Evolutionary conservation across 2,329 filamentous ascomycete genomes (phyloP).

Genomic region (Aureobasidium vineae): DNA sequence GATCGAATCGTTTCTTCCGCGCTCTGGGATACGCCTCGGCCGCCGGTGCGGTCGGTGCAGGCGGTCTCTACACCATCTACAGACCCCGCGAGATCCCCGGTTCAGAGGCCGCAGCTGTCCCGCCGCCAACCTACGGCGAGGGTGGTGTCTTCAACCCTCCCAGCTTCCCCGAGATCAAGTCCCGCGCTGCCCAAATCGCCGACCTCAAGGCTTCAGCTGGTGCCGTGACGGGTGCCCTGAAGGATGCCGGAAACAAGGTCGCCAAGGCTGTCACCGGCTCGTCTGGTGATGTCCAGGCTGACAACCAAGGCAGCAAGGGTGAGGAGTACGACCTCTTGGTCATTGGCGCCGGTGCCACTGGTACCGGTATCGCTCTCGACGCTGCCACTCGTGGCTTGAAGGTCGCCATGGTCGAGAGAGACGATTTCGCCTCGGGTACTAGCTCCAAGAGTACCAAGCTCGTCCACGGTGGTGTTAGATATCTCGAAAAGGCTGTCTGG

Average conservation of each 20-base stretch:
- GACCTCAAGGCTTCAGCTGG: constrained; percentile 56
- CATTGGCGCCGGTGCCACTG: constrained; percentile 77
- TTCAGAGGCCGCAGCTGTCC: constrained; percentile 64
- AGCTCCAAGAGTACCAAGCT: constrained; percentile 87
- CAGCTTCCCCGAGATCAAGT: constrained; percentile 62
- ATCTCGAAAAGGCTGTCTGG: constrained; percentile 83
- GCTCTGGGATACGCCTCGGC: constrained; percentile 60
- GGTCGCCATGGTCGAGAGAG: constrained; percentile 76
- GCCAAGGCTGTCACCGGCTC: constrained; percentile 40
- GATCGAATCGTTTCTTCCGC: constrained; percentile 45
- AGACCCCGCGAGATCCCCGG: constrained; percentile 71
- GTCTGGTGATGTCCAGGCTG: constrained; percentile 33
- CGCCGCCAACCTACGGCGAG: constrained; percentile 66
- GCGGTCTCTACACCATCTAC: constrained; percentile 62
- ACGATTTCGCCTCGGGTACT: constrained; percentile 78
- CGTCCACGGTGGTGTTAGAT: constrained; percentile 80
- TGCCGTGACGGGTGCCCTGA: constrained; percentile 38
- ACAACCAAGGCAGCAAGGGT: constrained; percentile 33
- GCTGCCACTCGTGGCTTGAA: constrained; percentile 74
- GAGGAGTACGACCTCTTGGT: constrained; percentile 73
- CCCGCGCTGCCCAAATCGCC: constrained; percentile 62
- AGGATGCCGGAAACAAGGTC: constrained; percentile 47
- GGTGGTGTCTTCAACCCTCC: constrained; percentile 67
- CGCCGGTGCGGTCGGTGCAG: constrained; percentile 54
- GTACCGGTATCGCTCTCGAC: constrained; percentile 76